phyloP scores from a whole-genome alignment of 306 rosid genomes.

The Gleditsia sinensis region DNA sequence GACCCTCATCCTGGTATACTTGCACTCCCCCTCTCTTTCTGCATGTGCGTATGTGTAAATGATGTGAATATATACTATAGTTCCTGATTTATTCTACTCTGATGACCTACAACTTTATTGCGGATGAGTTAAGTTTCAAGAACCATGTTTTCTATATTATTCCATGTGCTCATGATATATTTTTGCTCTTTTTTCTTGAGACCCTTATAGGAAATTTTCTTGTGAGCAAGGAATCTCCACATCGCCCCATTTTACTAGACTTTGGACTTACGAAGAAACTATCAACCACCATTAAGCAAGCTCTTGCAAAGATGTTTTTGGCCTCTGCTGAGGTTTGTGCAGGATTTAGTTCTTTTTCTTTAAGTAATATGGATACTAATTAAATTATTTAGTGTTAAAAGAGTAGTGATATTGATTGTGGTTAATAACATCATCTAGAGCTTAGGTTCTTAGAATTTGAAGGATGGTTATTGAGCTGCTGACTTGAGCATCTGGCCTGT shows the following conservation, averaged over 20 bases:
- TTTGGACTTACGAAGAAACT: conserved; percentile 94
- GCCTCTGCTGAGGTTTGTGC: conserved; percentile 93
- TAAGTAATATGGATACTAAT: conserved; percentile 11
- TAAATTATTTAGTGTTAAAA: not conserved
- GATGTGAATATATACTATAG: not conserved
- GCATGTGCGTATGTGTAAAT: not conserved
- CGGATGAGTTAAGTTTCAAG: not conserved
- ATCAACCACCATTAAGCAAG: conserved; percentile 73
- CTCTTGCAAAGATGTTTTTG: conserved; percentile 97
- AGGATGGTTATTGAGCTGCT: conserved; percentile 16
- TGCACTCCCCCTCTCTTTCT: not conserved
- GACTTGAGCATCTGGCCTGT: conserved; percentile 1
- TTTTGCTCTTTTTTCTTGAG: conserved; percentile 28
- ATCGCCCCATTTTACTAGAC: conserved; percentile 88
- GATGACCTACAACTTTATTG: not conserved
- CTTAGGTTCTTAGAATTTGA: conserved; percentile 10
- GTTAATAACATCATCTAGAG: not conserved
- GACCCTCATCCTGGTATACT: conserved; percentile 96
- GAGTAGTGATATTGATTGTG: not conserved
- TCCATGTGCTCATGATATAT: conserved; percentile 20
- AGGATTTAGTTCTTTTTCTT: conserved; percentile 28
- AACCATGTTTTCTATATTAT: conserved; percentile 6
- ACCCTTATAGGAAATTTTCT: conserved; percentile 83
- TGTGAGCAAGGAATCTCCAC: conserved; percentile 96
- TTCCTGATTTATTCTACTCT: not conserved